Conservation (phyloP, 768 basidiomycete species). For the Hericium alpestre region DNA sequence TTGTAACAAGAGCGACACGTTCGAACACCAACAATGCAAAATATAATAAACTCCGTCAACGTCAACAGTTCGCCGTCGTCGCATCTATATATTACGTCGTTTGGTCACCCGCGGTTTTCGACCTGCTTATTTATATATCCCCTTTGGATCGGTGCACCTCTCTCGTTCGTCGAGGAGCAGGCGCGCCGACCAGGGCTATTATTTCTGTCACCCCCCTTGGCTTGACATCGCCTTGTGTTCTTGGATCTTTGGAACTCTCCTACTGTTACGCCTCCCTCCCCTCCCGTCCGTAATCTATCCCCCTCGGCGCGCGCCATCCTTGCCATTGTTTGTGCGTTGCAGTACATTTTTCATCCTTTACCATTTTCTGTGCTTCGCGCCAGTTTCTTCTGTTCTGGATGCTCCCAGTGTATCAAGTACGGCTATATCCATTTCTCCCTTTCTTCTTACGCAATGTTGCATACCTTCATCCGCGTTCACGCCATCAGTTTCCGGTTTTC, state of each 20-base stretch:
- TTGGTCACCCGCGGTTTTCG: slow-evolving; percentile 1
- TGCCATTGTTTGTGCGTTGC: not conserved
- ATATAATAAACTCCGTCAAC: slow-evolving; percentile 8
- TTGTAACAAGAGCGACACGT: slow-evolving; percentile 28
- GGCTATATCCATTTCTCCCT: slow-evolving; percentile 6
- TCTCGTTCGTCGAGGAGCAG: slow-evolving; percentile 19
- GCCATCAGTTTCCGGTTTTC: slow-evolving; percentile 10
- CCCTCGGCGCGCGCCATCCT: not conserved
- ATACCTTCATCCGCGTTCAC: slow-evolving; percentile 2
- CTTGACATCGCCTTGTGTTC: slow-evolving; percentile 24
- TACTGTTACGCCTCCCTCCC: slow-evolving; percentile 16
- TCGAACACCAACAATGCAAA: slow-evolving; percentile 17
- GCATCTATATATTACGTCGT: slow-evolving; percentile 18
- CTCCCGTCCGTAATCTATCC: slow-evolving; percentile 7
- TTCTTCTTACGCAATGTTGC: not conserved
- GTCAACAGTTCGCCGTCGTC: slow-evolving; percentile 13
- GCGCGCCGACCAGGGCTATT: slow-evolving; percentile 16
- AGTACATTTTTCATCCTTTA: not conserved
- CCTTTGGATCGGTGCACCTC: not conserved
- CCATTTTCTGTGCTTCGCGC: slow-evolving; percentile 5
- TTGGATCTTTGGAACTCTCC: slow-evolving; percentile 30
- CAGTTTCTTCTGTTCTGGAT: slow-evolving; percentile 6
- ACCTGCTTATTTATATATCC: slow-evolving; percentile 14
- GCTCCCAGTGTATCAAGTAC: slow-evolving; percentile 14
- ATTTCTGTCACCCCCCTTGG: slow-evolving; percentile 21